Conservation (phyloP, 306 rosid species). For the Cucurbita maxima region DNA sequence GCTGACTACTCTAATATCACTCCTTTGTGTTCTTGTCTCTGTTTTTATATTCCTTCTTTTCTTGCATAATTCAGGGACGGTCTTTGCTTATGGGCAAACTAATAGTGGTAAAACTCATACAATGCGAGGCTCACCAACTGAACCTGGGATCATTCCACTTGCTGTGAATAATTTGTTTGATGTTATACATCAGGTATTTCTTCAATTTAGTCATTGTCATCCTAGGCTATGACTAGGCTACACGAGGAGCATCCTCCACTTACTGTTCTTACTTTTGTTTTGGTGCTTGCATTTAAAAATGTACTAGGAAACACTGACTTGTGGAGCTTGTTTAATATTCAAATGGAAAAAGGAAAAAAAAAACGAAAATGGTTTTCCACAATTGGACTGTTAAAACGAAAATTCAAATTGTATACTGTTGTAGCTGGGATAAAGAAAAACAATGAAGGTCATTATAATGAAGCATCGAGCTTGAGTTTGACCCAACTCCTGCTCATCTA, state of each 20-base stretch:
- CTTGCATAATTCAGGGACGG: constrained; percentile 43
- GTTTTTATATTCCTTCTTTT: no score
- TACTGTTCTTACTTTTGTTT: neutral
- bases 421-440: neutral
- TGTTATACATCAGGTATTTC: constrained; percentile 44
- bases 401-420: neutral
- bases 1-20: neutral
- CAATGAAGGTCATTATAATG: neutral
- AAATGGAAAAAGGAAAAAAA: neutral
- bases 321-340: neutral
- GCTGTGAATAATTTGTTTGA: constrained; percentile 57
- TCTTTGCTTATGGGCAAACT: constrained; percentile 93
- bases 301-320: neutral
- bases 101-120: constrained; percentile 92
- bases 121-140: constrained; percentile 61
- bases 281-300: neutral
- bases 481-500: neutral
- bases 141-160: constrained; percentile 87
- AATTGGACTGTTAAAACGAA: neutral
- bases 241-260: neutral
- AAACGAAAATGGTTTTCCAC: neutral
- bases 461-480: neutral
- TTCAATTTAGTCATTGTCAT: neutral
- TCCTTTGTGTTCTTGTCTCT: neutral
- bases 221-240: neutral